Percentiles rank a stretch among this genome's conserved stretches.
phyloP scores from a whole-genome alignment of 148 eudicot genomes.

The Cornus controversa region DNA sequence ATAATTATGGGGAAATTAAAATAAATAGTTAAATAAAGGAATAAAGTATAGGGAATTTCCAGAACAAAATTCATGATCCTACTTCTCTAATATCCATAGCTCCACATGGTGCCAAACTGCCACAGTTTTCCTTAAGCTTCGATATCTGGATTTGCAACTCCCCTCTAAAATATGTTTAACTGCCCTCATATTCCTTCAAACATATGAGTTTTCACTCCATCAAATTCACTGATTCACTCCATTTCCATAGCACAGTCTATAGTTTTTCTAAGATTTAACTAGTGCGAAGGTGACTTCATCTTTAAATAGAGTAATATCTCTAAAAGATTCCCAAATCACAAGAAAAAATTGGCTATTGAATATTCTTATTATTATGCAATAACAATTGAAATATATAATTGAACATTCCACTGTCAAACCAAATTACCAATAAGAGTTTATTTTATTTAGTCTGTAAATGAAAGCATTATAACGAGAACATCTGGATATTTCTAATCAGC shows the following conservation, averaged over 20 bases:
- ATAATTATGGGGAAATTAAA: no score
- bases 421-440: background rate
- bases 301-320: background rate
- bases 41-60: no score
- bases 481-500: background rate
- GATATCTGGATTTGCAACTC: no score
- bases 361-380: background rate
- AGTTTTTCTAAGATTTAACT: background rate
- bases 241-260: background rate
- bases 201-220: background rate
- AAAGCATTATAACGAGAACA: background rate
- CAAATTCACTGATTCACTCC: background rate
- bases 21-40: no score
- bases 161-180: no score
- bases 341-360: background rate
- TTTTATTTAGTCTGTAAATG: background rate
- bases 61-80: no score
- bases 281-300: background rate
- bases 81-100: no score
- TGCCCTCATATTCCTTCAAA: no score
- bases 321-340: background rate
- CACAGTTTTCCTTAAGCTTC: background rate
- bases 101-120: background rate
- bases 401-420: background rate
- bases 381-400: background rate